Evolutionary conservation across 495 filamentous ascomycete genomes (phyloP), one percentile per base, ranked within the genome.

Genomic region (Halenospora varia): DNA sequence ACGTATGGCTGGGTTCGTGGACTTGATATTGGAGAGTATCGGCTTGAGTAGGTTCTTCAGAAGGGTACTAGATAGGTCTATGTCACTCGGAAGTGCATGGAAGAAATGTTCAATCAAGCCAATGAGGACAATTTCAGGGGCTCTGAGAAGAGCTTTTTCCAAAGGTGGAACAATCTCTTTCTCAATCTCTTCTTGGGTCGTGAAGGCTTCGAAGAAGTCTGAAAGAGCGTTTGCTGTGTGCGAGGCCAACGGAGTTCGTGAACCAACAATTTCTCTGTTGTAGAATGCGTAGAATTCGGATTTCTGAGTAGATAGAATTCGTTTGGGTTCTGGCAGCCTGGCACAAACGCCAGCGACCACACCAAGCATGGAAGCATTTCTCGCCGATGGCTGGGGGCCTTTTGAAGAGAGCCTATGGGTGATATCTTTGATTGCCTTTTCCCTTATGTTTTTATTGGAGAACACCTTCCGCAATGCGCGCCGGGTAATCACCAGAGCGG

Each of bases 121-220:
- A 59, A 84, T 82, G 23, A 97, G 75, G 11, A 96, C 85, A 29
- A 97, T 86, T 68, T 98, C 94, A 0, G 94, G 94, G 17, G 94
- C 85, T 70, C 94, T 81, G 41, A 98, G 70, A 40, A 98, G 81
- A 1, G 88, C 86, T 70, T 95, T 95, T 62, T 98, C 94, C 3
- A 97, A 73, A 0, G 89, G 75, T 45, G 94, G 90, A 22, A 91
- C 75, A 29, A 97, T 58, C 40, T 94, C 87, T 53, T 82, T 84
- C 48, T 79, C 75, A 10, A 98, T 68, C 55, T 96, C 91, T 41
- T 89, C 88, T 9, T 82, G 67, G 1, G 82, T 84, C n/a, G 89
- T 75, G 61, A 94, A 96, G 8, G 73, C 75, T 13, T 71, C 62
- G 67, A 96, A 96, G 72, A 97, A 96, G 65, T 96, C 91, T n/a